Evolutionary conservation across 768 basidiomycete genomes (phyloP).

Genomic region (Rhodotorula diobovata): DNA sequence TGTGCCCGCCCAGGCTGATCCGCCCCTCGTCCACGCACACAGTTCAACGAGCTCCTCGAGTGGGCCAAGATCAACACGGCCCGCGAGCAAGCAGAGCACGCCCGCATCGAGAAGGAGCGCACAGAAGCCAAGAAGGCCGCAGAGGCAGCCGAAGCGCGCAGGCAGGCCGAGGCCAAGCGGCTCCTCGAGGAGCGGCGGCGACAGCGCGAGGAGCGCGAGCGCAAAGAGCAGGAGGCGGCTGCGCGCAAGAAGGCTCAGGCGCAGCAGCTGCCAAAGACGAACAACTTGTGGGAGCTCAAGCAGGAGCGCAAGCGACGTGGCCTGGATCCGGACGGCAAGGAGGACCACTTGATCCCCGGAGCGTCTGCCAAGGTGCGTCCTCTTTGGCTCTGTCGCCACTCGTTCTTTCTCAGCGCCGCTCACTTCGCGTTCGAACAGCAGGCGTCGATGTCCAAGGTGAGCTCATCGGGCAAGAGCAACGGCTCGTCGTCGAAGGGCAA

Average conservation of each 20-base stretch:
- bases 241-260: not conserved
- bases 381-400: no score
- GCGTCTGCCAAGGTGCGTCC: conserved; percentile 3
- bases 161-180: conserved; percentile 5
- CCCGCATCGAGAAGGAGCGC: conserved; percentile 20
- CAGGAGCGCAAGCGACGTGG: conserved; percentile 33
- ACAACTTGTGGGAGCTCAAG: conserved; percentile 32
- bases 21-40: not conserved
- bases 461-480: not conserved
- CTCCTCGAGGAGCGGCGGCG: not conserved
- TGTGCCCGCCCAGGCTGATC: not conserved
- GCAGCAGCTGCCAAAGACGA: conserved; percentile 32
- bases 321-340: conserved; percentile 36
- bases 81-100: conserved; percentile 10
- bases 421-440: not conserved
- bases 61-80: conserved; percentile 11
- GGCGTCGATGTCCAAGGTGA: not conserved
- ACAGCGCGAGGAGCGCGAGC: conserved; percentile 28
- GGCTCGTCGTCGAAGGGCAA: conserved; percentile 15
- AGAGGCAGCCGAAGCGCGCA: conserved; percentile 12
- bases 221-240: not conserved
- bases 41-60: conserved; percentile 24
- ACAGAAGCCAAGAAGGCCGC: conserved; percentile 3
- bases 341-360: conserved; percentile 21
- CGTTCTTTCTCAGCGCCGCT: not conserved